These are phyloP conservation scores for Pseudevernia furfuracea DNA, from an alignment of 495 filamentous ascomycete genomes.

Conservation along the genomic window DNA sequence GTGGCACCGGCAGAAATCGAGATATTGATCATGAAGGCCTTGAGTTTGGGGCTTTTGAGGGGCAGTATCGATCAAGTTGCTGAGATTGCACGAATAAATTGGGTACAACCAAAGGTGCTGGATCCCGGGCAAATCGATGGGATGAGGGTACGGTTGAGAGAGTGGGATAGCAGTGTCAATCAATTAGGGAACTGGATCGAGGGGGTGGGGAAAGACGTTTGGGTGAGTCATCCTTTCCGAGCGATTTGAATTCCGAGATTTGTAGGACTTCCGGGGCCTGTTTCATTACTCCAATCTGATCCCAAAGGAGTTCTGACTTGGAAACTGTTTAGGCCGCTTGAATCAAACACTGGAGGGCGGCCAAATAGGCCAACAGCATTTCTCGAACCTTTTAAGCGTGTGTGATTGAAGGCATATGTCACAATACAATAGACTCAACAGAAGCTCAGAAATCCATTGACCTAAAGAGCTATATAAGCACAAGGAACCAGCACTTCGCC, in stretches of 20 bases:
- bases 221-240: conserved; percentile 39
- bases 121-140: conserved; percentile 93
- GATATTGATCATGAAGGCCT: conserved; percentile 96
- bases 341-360: not conserved
- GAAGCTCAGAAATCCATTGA: not conserved
- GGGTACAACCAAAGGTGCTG: conserved; percentile 96
- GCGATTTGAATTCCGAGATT: not conserved
- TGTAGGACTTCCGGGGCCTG: too few relatives aligned
- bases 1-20: conserved; percentile 87
- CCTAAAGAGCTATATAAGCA: not conserved
- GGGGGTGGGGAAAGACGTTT: conserved; percentile 77
- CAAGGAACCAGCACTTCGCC: not conserved
- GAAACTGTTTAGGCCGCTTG: not conserved
- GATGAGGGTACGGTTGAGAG: conserved; percentile 78
- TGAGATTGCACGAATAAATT: conserved; percentile 87
- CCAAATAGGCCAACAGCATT: not conserved
- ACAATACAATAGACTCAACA: not conserved
- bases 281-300: not conserved
- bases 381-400: not conserved
- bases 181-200: conserved; percentile 94
- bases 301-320: not conserved
- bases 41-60: conserved; percentile 81
- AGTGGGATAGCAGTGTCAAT: conserved; percentile 95
- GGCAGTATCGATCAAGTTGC: conserved; percentile 96
- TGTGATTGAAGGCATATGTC: not conserved